Base-by-base conservation (phyloP, 768 basidiomycete genomes). In the Pulveroboletus frians region DNA sequence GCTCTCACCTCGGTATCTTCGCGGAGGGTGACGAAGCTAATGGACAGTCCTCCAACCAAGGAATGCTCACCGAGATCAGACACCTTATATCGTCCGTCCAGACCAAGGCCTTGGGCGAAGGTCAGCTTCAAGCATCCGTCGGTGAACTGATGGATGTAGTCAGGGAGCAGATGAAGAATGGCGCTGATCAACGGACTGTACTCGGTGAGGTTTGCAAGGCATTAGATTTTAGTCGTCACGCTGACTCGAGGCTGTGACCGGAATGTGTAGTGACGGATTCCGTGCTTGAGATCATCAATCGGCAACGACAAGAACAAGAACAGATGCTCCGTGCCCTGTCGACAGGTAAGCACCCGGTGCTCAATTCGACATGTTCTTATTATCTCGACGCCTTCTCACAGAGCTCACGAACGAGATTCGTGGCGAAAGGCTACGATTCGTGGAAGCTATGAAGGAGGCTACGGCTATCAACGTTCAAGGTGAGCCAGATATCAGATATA, bases 381-480 rank as follows among this genome's bases (percentile, higher is more conserved):
- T 10, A 20, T 23, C 21, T 46, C 7, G 49, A 49, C 13, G 5
- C 26, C 48, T 26, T 37, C 43, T 21, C 29, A 15, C 57, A 89
- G 91, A 90, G 62, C 76, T 94, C 18, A 84, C 84, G 3, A 76
- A 79, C 48, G 92, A 93, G 57, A 92, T 94, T 46, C 83, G 84
- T 45, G 90, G 92, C 1, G 91, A 93, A 67, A 70, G 90, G 40
- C 68, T 93, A 46, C 75, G 88, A 6, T 93, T 94, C 58, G 88
- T 93, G 5, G 92, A 94, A 59, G 90, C 92, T n/a, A 94, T 93
- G 91, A 88, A 88, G 63, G 87, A 92, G 57, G 92, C 90, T 1
- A 94, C 92, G 0, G 80, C 81, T 2, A 88, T 94, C 57, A 92
- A 93, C 54, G 82, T 94, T 3, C 84, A 88, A 64, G 71, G 88